These are phyloP conservation scores for Pseudogymnoascus sp. DNA, from an alignment of 2,329 filamentous ascomycete genomes.

Conservation along the genomic window DNA sequence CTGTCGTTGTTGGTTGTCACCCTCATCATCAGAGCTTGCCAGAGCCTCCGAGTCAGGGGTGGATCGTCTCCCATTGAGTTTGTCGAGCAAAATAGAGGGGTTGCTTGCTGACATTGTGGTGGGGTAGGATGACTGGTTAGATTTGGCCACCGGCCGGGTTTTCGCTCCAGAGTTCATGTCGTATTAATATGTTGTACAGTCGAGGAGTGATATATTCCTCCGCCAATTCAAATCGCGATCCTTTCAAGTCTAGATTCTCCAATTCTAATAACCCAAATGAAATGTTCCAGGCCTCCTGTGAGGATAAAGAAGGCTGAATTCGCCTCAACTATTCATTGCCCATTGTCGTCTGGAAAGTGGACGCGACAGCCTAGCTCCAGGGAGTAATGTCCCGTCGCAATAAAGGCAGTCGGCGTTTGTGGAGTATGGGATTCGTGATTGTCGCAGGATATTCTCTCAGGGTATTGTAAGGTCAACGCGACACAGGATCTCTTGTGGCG, in stretches of 20 bases:
- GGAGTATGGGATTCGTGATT: neutral
- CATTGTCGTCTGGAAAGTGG: constrained; percentile 22
- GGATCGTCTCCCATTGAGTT: constrained; percentile 69
- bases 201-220: constrained; percentile 2
- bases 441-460: neutral
- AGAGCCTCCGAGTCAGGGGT: constrained; percentile 93
- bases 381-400: constrained; percentile 1
- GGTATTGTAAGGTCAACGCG: neutral
- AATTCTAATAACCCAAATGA: constrained; percentile 6
- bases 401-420: neutral
- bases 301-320: constrained; percentile 21
- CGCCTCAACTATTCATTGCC: constrained; percentile 26
- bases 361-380: neutral
- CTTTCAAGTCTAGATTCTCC: constrained; percentile 3
- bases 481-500: neutral
- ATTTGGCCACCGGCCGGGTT: constrained; percentile 42
- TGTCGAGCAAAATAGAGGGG: constrained; percentile 64
- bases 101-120: constrained; percentile 48
- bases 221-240: neutral
- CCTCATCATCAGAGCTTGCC: constrained; percentile 90
- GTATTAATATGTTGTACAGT: constrained; percentile 7
- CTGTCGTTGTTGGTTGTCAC: constrained; percentile 53
- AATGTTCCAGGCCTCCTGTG: neutral
- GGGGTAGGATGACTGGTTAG: constrained; percentile 36
- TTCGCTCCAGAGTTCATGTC: constrained; percentile 10